phyloP scores from a whole-genome alignment of 176 grass and related monocot species.

The Oryza punctata region DNA sequence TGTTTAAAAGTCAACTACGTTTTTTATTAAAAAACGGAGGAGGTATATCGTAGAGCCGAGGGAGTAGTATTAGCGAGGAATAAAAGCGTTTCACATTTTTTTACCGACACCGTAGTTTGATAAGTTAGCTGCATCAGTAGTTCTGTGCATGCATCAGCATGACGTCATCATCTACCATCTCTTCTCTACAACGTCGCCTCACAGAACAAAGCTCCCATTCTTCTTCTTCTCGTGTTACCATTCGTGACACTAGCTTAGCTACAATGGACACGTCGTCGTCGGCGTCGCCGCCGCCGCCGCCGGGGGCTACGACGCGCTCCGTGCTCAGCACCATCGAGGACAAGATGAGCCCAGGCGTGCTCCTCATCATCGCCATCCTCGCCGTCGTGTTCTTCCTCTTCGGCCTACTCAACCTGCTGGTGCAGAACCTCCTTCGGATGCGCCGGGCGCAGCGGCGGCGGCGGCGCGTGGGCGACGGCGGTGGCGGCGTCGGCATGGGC shows the following conservation, averaged over 20 bases:
- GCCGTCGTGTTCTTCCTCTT: slow-evolving; percentile 86
- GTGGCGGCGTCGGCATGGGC: slow-evolving; percentile 10
- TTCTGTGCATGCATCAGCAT: not conserved
- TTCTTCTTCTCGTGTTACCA: not conserved
- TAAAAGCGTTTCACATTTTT: too few species aligned
- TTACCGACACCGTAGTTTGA: too few species aligned
- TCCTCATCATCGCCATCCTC: slow-evolving; percentile 71
- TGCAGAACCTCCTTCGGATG: slow-evolving; percentile 48
- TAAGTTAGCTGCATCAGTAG: too few species aligned
- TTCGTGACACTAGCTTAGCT: not conserved
- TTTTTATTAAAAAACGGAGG: too few species aligned
- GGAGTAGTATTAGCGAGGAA: too few species aligned
- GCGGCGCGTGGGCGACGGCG: slow-evolving; percentile 15
- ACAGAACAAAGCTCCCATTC: not conserved
- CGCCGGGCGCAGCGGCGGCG: slow-evolving; percentile 40
- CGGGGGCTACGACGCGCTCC: slow-evolving; percentile 25
- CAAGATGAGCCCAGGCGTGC: slow-evolving; percentile 71
- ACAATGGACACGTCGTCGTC: slow-evolving; percentile 8
- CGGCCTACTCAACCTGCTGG: slow-evolving; percentile 69
- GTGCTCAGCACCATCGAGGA: slow-evolving; percentile 35
- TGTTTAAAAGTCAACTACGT: too few species aligned
- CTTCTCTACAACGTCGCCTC: not conserved
- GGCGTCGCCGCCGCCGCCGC: not conserved
- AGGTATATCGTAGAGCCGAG: too few species aligned
- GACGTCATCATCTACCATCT: not conserved